These are phyloP conservation scores for Cornus florida DNA, from an alignment of 148 eudicot genomes.

Conservation along the genomic window DNA sequence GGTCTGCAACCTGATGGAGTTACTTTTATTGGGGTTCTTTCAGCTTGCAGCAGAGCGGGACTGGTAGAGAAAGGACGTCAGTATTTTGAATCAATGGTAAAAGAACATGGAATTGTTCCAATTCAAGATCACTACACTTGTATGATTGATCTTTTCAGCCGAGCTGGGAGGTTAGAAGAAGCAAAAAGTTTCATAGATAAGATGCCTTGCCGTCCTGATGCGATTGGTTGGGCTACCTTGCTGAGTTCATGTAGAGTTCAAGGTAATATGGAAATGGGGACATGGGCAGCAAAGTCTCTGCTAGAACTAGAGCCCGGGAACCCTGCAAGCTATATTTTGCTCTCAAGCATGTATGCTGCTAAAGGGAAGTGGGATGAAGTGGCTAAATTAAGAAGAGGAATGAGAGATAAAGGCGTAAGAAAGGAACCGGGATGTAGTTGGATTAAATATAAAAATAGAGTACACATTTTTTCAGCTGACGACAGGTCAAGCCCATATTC, in stretches of 20 bases:
- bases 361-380: slow-evolving; percentile 80
- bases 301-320: slow-evolving; percentile 72
- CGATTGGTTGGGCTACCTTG: slow-evolving; percentile 80
- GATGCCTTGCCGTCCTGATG: slow-evolving; percentile 88
- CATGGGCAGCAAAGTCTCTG: slow-evolving; percentile 88
- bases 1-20: slow-evolving; percentile 81
- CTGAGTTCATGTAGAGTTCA: slow-evolving; percentile 84
- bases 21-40: slow-evolving; percentile 76
- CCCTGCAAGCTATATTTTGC: slow-evolving; percentile 84
- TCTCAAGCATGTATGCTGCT: slow-evolving; percentile 75
- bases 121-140: slow-evolving; percentile 83
- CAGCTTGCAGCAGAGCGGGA: slow-evolving; percentile 97
- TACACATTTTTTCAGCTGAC: slow-evolving; percentile 82
- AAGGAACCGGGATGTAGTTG: slow-evolving; percentile 93
- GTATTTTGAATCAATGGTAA: slow-evolving; percentile 69
- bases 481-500: slow-evolving; percentile 78
- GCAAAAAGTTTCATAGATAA: slow-evolving; percentile 67
- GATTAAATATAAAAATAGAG: slow-evolving; percentile 79
- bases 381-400: slow-evolving; percentile 66
- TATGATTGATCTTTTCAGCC: slow-evolving; percentile 87
- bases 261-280: slow-evolving; percentile 69
- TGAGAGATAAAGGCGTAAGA: slow-evolving; percentile 70
- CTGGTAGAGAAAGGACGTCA: slow-evolving; percentile 73
- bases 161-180: slow-evolving; percentile 77
- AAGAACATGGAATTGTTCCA: slow-evolving; percentile 57